Conservation (phyloP, 305 asterid species). For the Fraxinus albicans region DNA sequence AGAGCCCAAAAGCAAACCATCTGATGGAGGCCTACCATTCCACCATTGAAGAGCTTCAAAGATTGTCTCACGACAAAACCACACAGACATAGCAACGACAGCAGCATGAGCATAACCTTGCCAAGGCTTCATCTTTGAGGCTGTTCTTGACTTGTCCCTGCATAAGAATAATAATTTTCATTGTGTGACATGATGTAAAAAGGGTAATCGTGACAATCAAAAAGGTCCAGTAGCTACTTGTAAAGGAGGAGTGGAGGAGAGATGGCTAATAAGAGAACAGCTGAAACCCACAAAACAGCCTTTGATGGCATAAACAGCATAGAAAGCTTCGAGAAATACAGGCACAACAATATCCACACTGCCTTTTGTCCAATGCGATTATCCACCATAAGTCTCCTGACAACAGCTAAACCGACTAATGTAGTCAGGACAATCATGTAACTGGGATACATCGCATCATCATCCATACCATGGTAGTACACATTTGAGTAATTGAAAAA, state of each 20-base stretch:
- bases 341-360: constrained; percentile 89
- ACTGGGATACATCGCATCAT: constrained; percentile 96
- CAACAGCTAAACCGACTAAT: constrained; percentile 83
- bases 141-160: constrained; percentile 87
- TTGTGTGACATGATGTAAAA: neutral
- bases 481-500: constrained; percentile 84
- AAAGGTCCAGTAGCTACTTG: constrained; percentile 52
- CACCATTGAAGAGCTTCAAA: constrained; percentile 99
- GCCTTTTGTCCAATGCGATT: constrained; percentile 81
- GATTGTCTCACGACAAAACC: constrained; percentile 93
- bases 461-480: constrained; percentile 93
- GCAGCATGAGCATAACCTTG: constrained; percentile 91
- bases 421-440: constrained; percentile 94
- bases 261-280: constrained; percentile 84
- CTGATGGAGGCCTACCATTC: constrained; percentile 97
- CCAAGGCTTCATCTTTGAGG: constrained; percentile 95
- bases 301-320: constrained; percentile 90
- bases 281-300: constrained; percentile 89
- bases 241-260: constrained; percentile 98
- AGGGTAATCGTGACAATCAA: constrained; percentile 12
- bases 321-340: constrained; percentile 79
- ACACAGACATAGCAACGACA: constrained; percentile 84
- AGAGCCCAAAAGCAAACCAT: constrained; percentile 89
- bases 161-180: constrained; percentile 31
- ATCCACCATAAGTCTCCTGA: constrained; percentile 83